These are phyloP conservation scores for Coccomyxa sp. DNA, from an alignment of 139 green algal species.

Conservation along the genomic window DNA sequence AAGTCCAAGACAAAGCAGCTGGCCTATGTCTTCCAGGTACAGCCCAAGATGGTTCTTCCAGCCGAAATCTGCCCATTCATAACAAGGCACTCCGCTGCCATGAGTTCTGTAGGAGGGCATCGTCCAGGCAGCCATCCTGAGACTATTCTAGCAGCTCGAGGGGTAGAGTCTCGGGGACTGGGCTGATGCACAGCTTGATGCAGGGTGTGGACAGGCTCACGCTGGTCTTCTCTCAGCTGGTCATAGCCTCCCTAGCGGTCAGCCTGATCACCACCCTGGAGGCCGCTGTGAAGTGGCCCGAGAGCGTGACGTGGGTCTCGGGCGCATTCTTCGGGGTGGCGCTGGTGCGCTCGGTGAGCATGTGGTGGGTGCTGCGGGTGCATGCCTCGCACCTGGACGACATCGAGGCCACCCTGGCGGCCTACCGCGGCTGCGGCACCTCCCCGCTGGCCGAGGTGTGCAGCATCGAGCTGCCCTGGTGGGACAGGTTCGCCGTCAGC, in stretches of 20 bases:
- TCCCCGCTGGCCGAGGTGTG: neutral
- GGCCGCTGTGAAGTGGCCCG: constrained; percentile 1
- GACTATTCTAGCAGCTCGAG: too few species aligned
- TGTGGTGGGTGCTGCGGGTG: neutral
- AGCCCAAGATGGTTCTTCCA: too few species aligned
- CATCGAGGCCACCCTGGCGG: neutral
- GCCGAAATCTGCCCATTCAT: too few species aligned
- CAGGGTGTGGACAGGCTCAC: constrained; percentile 5
- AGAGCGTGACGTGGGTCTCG: neutral
- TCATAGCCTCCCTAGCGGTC: neutral
- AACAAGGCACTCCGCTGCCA: too few species aligned
- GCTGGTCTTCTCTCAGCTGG: constrained; percentile 4
- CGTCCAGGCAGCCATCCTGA: too few species aligned
- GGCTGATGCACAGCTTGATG: neutral
- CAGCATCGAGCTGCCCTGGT: neutral
- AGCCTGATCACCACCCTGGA: neutral
- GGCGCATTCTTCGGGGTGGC: neutral
- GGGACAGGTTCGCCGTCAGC: neutral
- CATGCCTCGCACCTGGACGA: constrained; percentile 1
- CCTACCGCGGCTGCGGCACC: neutral
- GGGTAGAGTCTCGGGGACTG: too few species aligned
- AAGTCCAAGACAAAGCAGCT: neutral
- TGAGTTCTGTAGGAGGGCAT: too few species aligned
- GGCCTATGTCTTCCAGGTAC: constrained; percentile 2
- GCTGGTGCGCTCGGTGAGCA: neutral